A percentile compares a stretch with the other conserved stretches of the same genome.
Evolutionary conservation across 352 stramenopile species (phyloP).

Genomic region (Phytopythium boreale): DNA sequence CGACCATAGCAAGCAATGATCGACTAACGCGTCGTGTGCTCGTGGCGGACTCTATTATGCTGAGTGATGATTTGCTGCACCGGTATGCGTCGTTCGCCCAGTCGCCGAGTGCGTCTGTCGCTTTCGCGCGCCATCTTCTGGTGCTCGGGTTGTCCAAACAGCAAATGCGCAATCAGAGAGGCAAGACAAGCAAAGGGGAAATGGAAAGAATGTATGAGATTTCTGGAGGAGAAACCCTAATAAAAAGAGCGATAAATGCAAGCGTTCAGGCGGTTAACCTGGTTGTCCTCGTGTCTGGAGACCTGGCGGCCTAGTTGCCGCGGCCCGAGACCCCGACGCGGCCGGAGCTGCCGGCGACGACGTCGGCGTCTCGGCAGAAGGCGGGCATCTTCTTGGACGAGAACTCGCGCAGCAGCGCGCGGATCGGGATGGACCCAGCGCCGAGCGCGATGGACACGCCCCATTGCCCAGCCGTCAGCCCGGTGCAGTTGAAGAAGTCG

Average conservation of each 20-base stretch:
- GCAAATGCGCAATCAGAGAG: neutral
- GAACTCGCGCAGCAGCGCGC: constrained; percentile 44
- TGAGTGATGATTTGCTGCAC: neutral
- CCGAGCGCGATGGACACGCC: constrained; percentile 54
- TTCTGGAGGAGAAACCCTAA: neutral
- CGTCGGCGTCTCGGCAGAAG: constrained; percentile 50
- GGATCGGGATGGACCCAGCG: constrained; percentile 39
- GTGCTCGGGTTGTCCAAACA: neutral
- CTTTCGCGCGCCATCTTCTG: neutral
- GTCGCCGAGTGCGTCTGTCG: no score
- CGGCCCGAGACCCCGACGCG: constrained; percentile 2
- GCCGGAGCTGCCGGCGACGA: constrained; percentile 12
- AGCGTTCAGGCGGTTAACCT: neutral
- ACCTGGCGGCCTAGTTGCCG: neutral
- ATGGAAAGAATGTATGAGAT: neutral
- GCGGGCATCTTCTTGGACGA: constrained; percentile 62
- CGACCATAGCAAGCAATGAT: no score
- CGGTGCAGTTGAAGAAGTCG: constrained; percentile 59
- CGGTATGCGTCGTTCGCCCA: neutral
- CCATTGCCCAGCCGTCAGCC: constrained; percentile 46
- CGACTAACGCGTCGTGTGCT: no score
- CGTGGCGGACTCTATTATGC: neutral
- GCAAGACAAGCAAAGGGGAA: neutral
- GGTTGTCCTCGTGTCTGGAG: neutral
- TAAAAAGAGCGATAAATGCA: constrained; percentile 2